Base-by-base conservation (phyloP, 2,329 filamentous ascomycete species). In the Zymoseptoria brevis region DNA sequence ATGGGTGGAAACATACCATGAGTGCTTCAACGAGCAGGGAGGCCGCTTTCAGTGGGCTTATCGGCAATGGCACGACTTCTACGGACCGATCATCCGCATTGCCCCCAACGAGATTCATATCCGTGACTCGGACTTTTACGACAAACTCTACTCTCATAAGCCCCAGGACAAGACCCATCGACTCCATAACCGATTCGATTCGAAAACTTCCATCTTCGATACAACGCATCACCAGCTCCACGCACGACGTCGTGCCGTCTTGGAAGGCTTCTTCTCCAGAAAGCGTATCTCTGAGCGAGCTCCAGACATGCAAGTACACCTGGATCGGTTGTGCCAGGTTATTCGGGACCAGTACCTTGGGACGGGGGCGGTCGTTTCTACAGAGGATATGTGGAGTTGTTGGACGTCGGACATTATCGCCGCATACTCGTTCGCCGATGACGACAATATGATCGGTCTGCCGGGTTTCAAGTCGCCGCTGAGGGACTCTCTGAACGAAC, bases 91-190 rank as follows among this genome's bases (percentile, higher is more conserved):
- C 21, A 68, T 76, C 4, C 71, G 74, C 8, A 69, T 75, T 57
- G 71, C 65, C 35, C 73, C 74, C 1, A 62, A 66, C n/a, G 73
- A 76, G 59, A 45, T 76, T 1, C 74, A 76, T 57, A 68, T 75
- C 49, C 64, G 57, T 4, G 74, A 75, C 53, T 67, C 73, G 0
- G 50, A 62, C 4, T 75, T 66, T 60, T 74, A 69, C 57, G 68
- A 75, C 21, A 64, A 68, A 41, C 66, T 75, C 16, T 75, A 75
- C 56, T 62, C 62, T 24, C 22, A 24, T 5, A 24, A 24, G 22
- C 22, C 22, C 4, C 22, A 24, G 22, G 22, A 53, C 50, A 53
- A 53, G 50, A 53, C 21, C 21, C 19, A 53, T 16, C 21, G 50
- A 24, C 16, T 53, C 16, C 21, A 24, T 8, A 53, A 53, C 11